These are phyloP conservation scores for Lophiotrema nucula DNA, from an alignment of 495 filamentous ascomycete genomes.

Conservation along the genomic window DNA sequence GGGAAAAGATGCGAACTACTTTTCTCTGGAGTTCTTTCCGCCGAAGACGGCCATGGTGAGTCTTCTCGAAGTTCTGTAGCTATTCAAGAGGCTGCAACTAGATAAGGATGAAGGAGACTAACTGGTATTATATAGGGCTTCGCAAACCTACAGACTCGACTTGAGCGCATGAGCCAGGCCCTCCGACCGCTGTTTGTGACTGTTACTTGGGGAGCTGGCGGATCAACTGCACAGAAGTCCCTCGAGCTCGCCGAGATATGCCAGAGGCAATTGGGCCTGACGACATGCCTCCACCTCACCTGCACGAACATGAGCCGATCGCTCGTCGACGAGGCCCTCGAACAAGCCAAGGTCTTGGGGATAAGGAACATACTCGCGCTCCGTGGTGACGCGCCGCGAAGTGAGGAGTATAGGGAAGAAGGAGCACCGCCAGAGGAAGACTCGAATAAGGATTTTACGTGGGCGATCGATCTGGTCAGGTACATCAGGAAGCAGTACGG, in stretches of 20 bases:
- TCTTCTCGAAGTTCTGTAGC: background rate
- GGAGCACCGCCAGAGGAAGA: slow-evolving; percentile 53
- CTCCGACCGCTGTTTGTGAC: slow-evolving; percentile 92
- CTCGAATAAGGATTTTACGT: slow-evolving; percentile 78
- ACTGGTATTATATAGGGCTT: slow-evolving; percentile 58
- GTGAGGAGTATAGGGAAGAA: slow-evolving; percentile 72
- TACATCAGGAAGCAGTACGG: slow-evolving; percentile 85
- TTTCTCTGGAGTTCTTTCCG: slow-evolving; percentile 98
- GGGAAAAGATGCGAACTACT: slow-evolving; percentile 76
- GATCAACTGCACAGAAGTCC: slow-evolving; percentile 83
- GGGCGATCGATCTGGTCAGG: slow-evolving; percentile 83
- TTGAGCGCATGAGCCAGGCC: slow-evolving; percentile 91
- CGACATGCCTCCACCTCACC: slow-evolving; percentile 92
- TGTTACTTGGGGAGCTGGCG: slow-evolving; percentile 97
- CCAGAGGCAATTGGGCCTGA: slow-evolving; percentile 84
- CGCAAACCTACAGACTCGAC: slow-evolving; percentile 85
- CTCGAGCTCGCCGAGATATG: slow-evolving; percentile 94
- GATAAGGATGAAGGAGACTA: slow-evolving; percentile 22
- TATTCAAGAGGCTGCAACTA: background rate
- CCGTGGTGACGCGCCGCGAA: slow-evolving; percentile 87
- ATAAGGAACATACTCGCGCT: slow-evolving; percentile 93
- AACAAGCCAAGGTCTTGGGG: slow-evolving; percentile 88
- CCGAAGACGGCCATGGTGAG: slow-evolving; percentile 87
- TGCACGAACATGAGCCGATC: slow-evolving; percentile 95
- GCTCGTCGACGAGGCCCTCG: slow-evolving; percentile 82